Percentiles rank a stretch among this genome's conserved stretches.
Evolutionary conservation across 2,329 filamentous ascomycete genomes (phyloP).

Genomic region (Fusarium sp.): DNA sequence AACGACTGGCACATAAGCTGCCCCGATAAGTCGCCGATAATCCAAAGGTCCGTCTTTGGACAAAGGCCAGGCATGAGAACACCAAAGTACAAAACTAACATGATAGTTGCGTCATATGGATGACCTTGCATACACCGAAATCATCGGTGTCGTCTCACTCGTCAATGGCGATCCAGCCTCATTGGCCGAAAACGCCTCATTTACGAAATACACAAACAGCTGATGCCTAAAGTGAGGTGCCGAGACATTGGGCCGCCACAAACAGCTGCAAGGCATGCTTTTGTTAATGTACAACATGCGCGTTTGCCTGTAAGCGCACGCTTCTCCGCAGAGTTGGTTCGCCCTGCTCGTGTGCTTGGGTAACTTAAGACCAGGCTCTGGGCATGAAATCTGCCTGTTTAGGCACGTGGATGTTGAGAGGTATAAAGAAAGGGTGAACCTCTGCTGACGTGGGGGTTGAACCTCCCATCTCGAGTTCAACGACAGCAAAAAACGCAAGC

Average conservation of each 20-base stretch:
- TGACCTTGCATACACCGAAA: neutral
- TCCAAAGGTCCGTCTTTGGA: neutral
- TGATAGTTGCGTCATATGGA: neutral
- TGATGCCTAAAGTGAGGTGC: neutral
- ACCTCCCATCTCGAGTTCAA: neutral
- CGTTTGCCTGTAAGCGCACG: neutral
- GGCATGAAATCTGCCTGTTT: neutral
- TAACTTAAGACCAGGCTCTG: neutral
- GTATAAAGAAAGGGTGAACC: neutral
- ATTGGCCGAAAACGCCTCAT: neutral
- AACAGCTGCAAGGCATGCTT: neutral
- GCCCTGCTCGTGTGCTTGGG: neutral
- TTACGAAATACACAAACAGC: neutral
- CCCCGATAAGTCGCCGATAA: neutral
- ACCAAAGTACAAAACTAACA: neutral
- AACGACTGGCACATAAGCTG: neutral
- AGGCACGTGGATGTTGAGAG: neutral
- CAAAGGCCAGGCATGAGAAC: neutral
- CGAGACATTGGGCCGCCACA: neutral
- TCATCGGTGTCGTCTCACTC: neutral
- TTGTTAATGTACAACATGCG: neutral
- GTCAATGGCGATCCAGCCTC: neutral
- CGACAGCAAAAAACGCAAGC: neutral
- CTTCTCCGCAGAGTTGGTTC: neutral
- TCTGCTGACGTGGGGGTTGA: neutral